A percentile compares a stretch with the other conserved stretches of the same genome.
Conservation (phyloP, 345 rosid genomes). For the Draba incana region DNA sequence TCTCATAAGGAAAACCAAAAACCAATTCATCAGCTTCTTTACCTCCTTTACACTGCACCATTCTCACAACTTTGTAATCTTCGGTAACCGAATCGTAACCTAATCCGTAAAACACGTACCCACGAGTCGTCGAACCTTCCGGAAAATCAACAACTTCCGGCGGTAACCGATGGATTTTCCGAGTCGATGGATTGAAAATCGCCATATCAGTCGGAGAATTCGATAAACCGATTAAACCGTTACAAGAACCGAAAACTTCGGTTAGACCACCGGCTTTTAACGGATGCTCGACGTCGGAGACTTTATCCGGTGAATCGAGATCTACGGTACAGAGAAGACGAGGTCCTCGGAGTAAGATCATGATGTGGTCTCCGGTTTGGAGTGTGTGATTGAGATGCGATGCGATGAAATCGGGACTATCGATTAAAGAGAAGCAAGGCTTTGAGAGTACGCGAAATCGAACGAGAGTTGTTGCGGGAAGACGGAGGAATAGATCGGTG, state of each 20-base stretch:
- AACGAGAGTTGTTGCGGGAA: slow-evolving; percentile 48
- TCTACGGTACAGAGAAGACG: slow-evolving; percentile 43
- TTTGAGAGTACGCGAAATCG: slow-evolving; percentile 50
- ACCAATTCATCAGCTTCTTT: not conserved
- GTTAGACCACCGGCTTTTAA: slow-evolving; percentile 47
- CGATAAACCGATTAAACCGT: slow-evolving; percentile 54
- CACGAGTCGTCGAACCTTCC: slow-evolving; percentile 30
- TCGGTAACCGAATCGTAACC: slow-evolving; percentile 52
- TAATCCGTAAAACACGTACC: slow-evolving; percentile 48
- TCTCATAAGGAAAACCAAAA: slow-evolving; percentile 40
- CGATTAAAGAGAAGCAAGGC: slow-evolving; percentile 47
- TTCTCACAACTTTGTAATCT: slow-evolving; percentile 58
- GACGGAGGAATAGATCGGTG: slow-evolving; percentile 48
- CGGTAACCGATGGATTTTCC: slow-evolving; percentile 47
- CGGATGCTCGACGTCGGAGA: slow-evolving; percentile 49
- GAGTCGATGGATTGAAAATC: slow-evolving; percentile 50
- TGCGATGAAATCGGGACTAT: slow-evolving; percentile 50
- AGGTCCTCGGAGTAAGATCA: slow-evolving; percentile 44
- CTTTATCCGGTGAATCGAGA: slow-evolving; percentile 39
- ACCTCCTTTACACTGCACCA: slow-evolving; percentile 49
- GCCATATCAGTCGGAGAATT: slow-evolving; percentile 54
- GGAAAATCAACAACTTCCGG: slow-evolving; percentile 32
- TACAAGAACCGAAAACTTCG: slow-evolving; percentile 56
- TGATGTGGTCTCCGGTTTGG: slow-evolving; percentile 36
- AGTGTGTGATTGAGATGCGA: slow-evolving; percentile 49